A percentile compares a stretch with the other conserved stretches of the same genome.
phyloP scores from a whole-genome alignment of 2,329 filamentous ascomycete genomes.

The Zarea fungicola region DNA sequence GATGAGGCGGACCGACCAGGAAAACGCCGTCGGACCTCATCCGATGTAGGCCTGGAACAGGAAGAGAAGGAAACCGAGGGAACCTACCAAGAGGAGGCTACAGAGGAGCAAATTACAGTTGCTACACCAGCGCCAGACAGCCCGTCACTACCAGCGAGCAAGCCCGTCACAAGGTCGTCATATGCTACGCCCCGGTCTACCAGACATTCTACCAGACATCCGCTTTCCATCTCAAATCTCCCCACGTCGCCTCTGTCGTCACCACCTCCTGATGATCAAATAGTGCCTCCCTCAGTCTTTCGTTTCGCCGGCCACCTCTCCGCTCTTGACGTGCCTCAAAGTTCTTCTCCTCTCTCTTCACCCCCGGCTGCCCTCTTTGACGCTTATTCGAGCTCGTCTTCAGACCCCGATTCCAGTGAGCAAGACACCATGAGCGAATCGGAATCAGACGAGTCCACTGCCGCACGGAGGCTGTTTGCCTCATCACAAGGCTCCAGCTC shows the following conservation, averaged over 20 bases:
- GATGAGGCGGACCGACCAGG: not conserved
- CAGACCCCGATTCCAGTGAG: slow-evolving; percentile 30
- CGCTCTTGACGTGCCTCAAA: slow-evolving; percentile 22
- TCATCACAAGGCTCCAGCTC: slow-evolving; percentile 34
- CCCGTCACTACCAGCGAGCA: slow-evolving; percentile 9
- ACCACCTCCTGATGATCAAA: slow-evolving; percentile 29
- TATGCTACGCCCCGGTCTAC: slow-evolving; percentile 15
- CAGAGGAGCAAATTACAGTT: not conserved
- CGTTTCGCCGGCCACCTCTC: slow-evolving; percentile 18
- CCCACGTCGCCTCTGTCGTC: slow-evolving; percentile 34
- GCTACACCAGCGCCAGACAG: not conserved
- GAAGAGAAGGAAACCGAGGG: not conserved
- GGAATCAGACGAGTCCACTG: slow-evolving; percentile 40
- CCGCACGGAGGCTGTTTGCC: slow-evolving; percentile 33
- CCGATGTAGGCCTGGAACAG: not conserved
- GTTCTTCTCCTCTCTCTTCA: slow-evolving; percentile 54
- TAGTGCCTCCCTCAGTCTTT: slow-evolving; percentile 22
- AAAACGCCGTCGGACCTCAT: slow-evolving; percentile 13
- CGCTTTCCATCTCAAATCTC: slow-evolving; percentile 18
- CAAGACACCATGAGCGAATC: slow-evolving; percentile 37
- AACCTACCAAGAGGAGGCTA: not conserved
- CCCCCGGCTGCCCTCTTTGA: slow-evolving; percentile 50
- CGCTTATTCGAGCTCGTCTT: slow-evolving; percentile 37
- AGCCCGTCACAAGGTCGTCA: slow-evolving; percentile 10
- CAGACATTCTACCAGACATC: slow-evolving; percentile 9